phyloP scores from a whole-genome alignment of 2,329 filamentous ascomycete species.

The Pyrenophora tritici-repentis region DNA sequence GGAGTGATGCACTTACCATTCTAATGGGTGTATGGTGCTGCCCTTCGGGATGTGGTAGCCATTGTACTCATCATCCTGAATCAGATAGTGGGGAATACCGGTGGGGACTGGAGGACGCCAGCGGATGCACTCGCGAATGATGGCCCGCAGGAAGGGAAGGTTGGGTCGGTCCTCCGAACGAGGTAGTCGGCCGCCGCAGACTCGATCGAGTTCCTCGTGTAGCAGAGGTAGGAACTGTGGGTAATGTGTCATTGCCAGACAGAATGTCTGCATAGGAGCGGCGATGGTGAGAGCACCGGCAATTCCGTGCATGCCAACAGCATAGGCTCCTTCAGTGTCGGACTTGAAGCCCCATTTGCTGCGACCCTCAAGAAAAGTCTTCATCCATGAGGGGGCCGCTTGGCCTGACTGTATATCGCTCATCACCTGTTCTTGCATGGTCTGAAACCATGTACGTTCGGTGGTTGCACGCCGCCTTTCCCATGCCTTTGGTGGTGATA shows the following conservation, averaged over 20 bases:
- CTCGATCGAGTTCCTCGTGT: slow-evolving; percentile 49
- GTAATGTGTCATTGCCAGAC: slow-evolving; percentile 53
- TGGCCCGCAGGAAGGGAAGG: slow-evolving; percentile 47
- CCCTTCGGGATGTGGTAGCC: slow-evolving; percentile 64
- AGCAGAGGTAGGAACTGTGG: slow-evolving; percentile 51
- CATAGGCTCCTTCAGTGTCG: slow-evolving; percentile 53
- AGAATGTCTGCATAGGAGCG: slow-evolving; percentile 54
- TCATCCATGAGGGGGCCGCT: slow-evolving; percentile 51
- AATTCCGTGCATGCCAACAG: slow-evolving; percentile 55
- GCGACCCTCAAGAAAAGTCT: slow-evolving; percentile 49
- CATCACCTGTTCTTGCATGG: slow-evolving; percentile 51
- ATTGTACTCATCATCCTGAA: slow-evolving; percentile 62
- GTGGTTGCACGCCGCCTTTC: slow-evolving; percentile 51
- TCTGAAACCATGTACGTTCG: slow-evolving; percentile 51
- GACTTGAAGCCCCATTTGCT: slow-evolving; percentile 49
- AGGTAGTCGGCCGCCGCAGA: slow-evolving; percentile 47
- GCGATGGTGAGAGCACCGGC: slow-evolving; percentile 54
- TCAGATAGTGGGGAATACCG: slow-evolving; percentile 59
- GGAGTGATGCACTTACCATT: slow-evolving; percentile 43
- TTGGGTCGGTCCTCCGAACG: slow-evolving; percentile 45
- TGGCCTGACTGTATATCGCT: slow-evolving; percentile 42
- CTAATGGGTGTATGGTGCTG: slow-evolving; percentile 51
- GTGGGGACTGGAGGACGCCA: slow-evolving; percentile 54
- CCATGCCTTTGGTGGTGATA: slow-evolving; percentile 52
- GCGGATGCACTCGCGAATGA: slow-evolving; percentile 48